Evolutionary conservation across 257 asterid species (phyloP).

Genomic region (Salvia splendens): DNA sequence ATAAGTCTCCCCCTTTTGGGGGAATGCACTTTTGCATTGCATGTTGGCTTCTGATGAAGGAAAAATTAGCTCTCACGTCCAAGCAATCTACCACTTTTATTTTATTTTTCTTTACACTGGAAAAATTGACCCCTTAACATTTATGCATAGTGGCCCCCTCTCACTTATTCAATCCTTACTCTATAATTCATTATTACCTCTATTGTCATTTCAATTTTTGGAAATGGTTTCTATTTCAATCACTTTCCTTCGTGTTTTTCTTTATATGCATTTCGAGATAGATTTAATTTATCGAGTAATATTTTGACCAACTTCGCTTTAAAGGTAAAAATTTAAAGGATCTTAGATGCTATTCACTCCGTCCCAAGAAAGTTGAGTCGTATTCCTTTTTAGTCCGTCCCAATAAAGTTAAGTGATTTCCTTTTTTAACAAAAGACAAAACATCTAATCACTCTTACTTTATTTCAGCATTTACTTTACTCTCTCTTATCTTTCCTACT

Average conservation of each 20-base stretch:
- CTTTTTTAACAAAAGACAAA: too few relatives aligned
- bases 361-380: too few relatives aligned
- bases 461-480: too few relatives aligned
- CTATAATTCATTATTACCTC: neutral
- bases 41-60: slow-evolving; percentile 43
- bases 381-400: too few relatives aligned
- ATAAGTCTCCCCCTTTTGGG: slow-evolving; percentile 30
- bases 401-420: too few relatives aligned
- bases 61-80: slow-evolving; percentile 33
- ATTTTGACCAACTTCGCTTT: neutral
- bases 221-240: slow-evolving; percentile 14
- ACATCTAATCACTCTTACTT: too few relatives aligned
- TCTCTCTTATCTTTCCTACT: too few relatives aligned
- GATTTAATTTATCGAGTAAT: neutral
- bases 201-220: slow-evolving; percentile 11
- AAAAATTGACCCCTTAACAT: slow-evolving; percentile 21
- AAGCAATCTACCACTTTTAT: slow-evolving; percentile 15
- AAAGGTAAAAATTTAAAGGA: neutral
- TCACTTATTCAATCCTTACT: slow-evolving; percentile 6
- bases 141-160: slow-evolving; percentile 24
- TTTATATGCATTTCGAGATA: slow-evolving; percentile 4
- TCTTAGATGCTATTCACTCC: neutral
- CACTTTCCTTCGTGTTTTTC: slow-evolving; percentile 6
- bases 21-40: slow-evolving; percentile 45
- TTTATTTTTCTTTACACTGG: slow-evolving; percentile 19